Evolutionary conservation across 2,329 filamentous ascomycete species (phyloP).

Genomic region (Colletotrichum orchidophilum): DNA sequence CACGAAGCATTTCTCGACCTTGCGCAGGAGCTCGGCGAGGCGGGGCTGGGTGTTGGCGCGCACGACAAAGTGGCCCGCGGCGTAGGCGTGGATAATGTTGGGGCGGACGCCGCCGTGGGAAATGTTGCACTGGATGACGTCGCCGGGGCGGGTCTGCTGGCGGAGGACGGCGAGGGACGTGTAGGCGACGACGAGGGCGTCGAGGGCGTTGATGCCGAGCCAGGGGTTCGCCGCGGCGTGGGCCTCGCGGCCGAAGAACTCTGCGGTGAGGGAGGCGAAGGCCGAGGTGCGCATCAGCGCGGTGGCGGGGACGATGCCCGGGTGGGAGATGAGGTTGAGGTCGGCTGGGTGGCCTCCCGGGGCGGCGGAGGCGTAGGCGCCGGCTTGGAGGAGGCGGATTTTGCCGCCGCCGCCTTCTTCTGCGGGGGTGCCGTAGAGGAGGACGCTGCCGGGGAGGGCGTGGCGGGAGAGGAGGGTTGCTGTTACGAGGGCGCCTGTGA

Average conservation of each 20-base stretch:
- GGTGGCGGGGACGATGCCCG: conserved; percentile 52
- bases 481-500: conserved; percentile 57
- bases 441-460: conserved; percentile 52
- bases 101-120: conserved; percentile 61
- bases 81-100: conserved; percentile 65
- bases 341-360: conserved; percentile 49
- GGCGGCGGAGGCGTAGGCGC: conserved; percentile 43
- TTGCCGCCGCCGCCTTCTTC: conserved; percentile 55
- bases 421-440: conserved; percentile 62
- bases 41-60: conserved; percentile 41
- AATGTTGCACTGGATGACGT: conserved; percentile 61
- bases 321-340: conserved; percentile 60
- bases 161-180: conserved; percentile 60
- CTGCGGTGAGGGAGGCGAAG: conserved; percentile 57
- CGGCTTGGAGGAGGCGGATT: conserved; percentile 39
- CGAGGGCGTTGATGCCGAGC: conserved; percentile 68
- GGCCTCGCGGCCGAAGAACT: conserved; percentile 63
- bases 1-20: conserved; percentile 53
- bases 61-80: conserved; percentile 47
- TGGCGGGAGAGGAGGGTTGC: conserved; percentile 51
- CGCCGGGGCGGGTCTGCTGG: conserved; percentile 64
- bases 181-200: conserved; percentile 62
- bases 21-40: conserved; percentile 48
- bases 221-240: conserved; percentile 67
- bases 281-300: conserved; percentile 63